Base-by-base conservation (phyloP, 495 filamentous ascomycete species). In the Penicillium mononematosum region DNA sequence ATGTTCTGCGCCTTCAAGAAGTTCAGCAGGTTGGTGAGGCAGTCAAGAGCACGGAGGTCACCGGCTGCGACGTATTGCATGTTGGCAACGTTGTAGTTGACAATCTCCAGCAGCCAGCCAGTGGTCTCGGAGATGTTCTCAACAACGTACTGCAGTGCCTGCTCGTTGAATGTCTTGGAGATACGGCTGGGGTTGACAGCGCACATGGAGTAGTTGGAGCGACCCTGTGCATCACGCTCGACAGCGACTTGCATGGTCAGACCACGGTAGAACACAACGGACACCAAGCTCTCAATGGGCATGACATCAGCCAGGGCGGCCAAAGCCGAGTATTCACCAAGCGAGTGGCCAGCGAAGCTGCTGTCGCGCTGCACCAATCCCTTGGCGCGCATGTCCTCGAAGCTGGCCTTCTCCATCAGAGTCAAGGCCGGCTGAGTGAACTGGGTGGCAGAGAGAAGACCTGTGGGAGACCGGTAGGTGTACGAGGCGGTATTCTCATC, bases 241-340 rank as follows among this genome's bases (percentile, higher is more conserved):
- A 99, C 94, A 39, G 94, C 94, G 47, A 99, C 95, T 73, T 99
- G 94, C 94, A 99, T 99, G 17, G 94, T 99, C 60, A 99, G 79
- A 67, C 94, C 94, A 67, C 94, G 90, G 78, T 99, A 99, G 81
- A 99, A 99, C 54, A 98, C 94, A 24, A 99, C 94, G 1, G 94
- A 96, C 0, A 99, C 94, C 68, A 99, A 83, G 67, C 87, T 92
- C 80, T 99, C 95, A 68, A 99, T 98, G 11, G 95, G 95, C 88
- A 99, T 96, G 71, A 99, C 95, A 63, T 99, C 95, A 20, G 95
- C 94, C 29, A 99, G 81, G 24, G 95, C 94, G 59, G 94, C 94
- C 45, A 99, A 85, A 29, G 94, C 94, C 52, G 92, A 96, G 78
- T 99, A 99, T 74, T 99, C 94, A 71, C 94, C 94, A 17, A 99